phyloP scores from a whole-genome alignment of 2,329 filamentous ascomycete species.

The Fusarium proliferatum region DNA sequence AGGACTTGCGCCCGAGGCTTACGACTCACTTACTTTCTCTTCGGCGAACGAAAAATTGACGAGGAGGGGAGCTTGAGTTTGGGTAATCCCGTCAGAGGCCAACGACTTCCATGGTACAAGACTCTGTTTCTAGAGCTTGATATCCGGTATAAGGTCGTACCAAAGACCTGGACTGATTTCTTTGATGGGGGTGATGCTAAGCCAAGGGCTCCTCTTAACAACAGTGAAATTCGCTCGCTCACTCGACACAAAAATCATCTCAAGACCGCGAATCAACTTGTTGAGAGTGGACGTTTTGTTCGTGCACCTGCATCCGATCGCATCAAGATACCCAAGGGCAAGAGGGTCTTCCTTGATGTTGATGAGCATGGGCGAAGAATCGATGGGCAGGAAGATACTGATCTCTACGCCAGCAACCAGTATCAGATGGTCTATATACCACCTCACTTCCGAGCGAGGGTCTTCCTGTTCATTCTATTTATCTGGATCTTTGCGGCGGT shows the following conservation, averaged over 20 bases:
- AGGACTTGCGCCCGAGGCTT: slow-evolving; percentile 82
- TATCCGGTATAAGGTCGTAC: slow-evolving; percentile 55
- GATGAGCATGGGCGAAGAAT: slow-evolving; percentile 73
- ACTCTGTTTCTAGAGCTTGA: slow-evolving; percentile 61
- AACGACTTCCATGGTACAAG: slow-evolving; percentile 53
- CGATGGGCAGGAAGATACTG: slow-evolving; percentile 63
- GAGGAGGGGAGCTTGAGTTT: slow-evolving; percentile 80
- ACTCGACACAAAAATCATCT: slow-evolving; percentile 58
- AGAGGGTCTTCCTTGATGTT: slow-evolving; percentile 79
- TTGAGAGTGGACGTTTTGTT: slow-evolving; percentile 83
- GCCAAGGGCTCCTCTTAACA: slow-evolving; percentile 51
- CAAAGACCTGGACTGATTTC: slow-evolving; percentile 68
- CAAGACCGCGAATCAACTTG: slow-evolving; percentile 63
- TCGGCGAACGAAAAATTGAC: slow-evolving; percentile 82
- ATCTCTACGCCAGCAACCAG: slow-evolving; percentile 67
- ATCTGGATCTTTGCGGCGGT: slow-evolving; percentile 95
- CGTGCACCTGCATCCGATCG: slow-evolving; percentile 95
- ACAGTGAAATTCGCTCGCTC: slow-evolving; percentile 51
- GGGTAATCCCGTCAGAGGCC: slow-evolving; percentile 46
- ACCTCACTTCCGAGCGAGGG: slow-evolving; percentile 81
- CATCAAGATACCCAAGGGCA: slow-evolving; percentile 90
- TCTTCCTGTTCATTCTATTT: slow-evolving; percentile 86
- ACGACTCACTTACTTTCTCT: slow-evolving; percentile 91
- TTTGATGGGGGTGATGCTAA: slow-evolving; percentile 62
- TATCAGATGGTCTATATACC: slow-evolving; percentile 84